Percentiles rank a stretch among this genome's conserved stretches.
Evolutionary conservation across 257 asterid genomes (phyloP).

Genomic region (Solanum appendiculatum): DNA sequence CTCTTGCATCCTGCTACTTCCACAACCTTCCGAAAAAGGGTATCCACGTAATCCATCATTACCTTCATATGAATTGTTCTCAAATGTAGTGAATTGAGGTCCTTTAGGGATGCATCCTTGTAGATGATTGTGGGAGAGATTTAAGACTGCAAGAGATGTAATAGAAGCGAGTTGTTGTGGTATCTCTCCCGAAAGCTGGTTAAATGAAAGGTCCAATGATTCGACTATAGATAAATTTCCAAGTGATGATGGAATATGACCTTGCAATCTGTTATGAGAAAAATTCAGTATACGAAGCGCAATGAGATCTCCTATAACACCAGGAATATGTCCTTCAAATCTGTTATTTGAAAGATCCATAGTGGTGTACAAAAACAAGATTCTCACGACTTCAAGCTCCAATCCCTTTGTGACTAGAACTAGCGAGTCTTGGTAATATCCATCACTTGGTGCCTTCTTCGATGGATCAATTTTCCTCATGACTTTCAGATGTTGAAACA

Average conservation of each 20-base stretch:
- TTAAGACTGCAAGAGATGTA: not conserved
- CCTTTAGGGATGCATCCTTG: not conserved
- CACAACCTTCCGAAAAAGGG: accelerated
- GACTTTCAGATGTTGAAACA: not conserved
- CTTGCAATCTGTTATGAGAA: not conserved
- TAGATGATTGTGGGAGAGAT: not conserved
- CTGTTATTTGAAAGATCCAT: not conserved
- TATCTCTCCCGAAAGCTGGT: not conserved
- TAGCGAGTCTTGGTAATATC: not conserved
- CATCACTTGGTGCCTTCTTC: too few relatives aligned
- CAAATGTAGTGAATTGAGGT: not conserved
- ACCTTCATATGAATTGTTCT: not conserved
- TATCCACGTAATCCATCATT: not conserved
- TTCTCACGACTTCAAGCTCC: not conserved
- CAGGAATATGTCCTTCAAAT: not conserved
- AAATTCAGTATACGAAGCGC: not conserved
- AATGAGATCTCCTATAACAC: not conserved
- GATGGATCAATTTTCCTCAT: not conserved
- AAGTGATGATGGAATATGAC: not conserved
- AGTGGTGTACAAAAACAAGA: not conserved
- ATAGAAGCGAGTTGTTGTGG: not conserved
- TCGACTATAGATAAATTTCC: not conserved
- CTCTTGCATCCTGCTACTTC: not conserved
- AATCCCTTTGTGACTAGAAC: not conserved
- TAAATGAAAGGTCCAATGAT: not conserved